These are phyloP conservation scores for Pestalotiopsis sp. DNA, from an alignment of 2,329 filamentous ascomycete genomes.

Conservation along the genomic window DNA sequence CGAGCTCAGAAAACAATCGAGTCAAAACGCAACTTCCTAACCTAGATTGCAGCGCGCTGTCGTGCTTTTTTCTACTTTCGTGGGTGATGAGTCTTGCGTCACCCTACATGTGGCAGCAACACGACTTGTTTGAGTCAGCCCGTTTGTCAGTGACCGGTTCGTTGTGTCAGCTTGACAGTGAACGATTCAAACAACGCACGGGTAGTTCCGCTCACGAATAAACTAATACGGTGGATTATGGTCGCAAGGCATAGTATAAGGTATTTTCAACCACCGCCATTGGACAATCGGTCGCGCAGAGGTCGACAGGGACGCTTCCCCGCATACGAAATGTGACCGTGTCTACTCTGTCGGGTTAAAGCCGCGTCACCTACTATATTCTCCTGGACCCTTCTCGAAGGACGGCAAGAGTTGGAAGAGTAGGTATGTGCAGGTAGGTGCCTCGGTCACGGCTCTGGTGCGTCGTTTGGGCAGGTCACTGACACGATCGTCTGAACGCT, in stretches of 20 bases:
- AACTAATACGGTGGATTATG: background rate
- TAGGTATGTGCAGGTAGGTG: background rate
- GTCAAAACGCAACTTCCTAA: background rate
- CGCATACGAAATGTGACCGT: background rate
- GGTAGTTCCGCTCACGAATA: background rate
- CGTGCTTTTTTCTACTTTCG: background rate
- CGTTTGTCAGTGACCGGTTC: background rate
- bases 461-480: conserved; percentile 1
- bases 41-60: background rate
- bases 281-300: background rate
- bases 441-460: background rate
- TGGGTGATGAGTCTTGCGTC: background rate
- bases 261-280: background rate
- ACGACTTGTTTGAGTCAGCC: background rate
- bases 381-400: background rate
- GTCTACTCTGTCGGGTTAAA: background rate
- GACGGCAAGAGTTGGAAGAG: background rate
- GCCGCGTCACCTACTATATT: conserved; percentile 10
- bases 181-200: background rate
- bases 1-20: background rate
- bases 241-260: background rate
- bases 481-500: background rate
- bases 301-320: background rate
- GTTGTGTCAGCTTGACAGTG: background rate
- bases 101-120: background rate